Percentiles rank a stretch among this genome's conserved stretches.
These are phyloP conservation scores for Eucalyptus sp. DNA, from an alignment of 345 rosid species.

Conservation along the genomic window DNA sequence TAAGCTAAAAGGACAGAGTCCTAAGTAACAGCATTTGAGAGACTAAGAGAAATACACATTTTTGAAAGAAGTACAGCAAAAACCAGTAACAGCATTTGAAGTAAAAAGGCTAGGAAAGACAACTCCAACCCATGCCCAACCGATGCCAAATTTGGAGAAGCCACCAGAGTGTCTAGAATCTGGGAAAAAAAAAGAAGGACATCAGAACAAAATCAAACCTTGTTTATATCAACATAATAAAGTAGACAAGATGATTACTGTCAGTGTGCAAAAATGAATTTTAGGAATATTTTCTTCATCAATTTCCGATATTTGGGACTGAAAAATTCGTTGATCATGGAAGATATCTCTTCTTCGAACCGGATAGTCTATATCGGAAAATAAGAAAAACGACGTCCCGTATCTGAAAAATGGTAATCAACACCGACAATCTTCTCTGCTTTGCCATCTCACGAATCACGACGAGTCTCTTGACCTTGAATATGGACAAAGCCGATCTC, in stretches of 20 bases:
- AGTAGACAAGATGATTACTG: not conserved
- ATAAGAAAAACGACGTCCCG: no score
- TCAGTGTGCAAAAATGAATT: not conserved
- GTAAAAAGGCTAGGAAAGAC: not conserved
- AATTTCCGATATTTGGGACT: no score
- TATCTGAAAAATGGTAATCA: no score
- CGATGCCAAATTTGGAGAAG: not conserved
- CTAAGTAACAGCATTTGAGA: rapidly evolving
- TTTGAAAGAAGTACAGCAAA: rapidly evolving
- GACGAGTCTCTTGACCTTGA: no score
- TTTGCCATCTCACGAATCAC: no score
- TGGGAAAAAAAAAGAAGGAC: not conserved
- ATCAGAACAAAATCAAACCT: not conserved
- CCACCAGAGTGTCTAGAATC: not conserved
- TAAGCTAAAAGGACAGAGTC: no score
- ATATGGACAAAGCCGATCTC: no score
- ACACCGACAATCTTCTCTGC: no score
- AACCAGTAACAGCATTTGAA: not conserved
- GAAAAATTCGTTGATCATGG: rapidly evolving
- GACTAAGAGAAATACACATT: no score
- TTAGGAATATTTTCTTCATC: not conserved
- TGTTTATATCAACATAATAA: not conserved
- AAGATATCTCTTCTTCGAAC: no score
- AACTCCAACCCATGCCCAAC: no score
- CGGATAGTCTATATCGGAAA: rapidly evolving